Conservation (phyloP, 257 asterid species). For the Hygrophila difformis region DNA sequence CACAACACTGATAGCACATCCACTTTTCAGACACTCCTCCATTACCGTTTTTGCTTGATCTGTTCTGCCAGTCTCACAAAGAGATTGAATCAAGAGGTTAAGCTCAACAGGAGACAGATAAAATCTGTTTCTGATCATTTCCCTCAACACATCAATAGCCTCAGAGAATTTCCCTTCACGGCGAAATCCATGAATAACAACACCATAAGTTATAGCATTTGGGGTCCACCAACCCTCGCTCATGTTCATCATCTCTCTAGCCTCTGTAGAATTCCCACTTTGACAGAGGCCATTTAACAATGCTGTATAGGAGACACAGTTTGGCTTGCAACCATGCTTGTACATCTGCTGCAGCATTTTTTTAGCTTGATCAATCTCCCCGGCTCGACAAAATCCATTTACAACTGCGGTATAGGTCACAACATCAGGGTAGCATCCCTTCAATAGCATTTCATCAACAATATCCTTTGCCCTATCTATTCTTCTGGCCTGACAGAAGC, state of each 20-base stretch:
- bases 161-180: conserved; percentile 75
- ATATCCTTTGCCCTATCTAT: conserved; percentile 66
- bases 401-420: conserved; percentile 86
- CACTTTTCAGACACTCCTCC: conserved; percentile 71
- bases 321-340: conserved; percentile 79
- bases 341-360: conserved; percentile 72
- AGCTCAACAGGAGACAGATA: conserved; percentile 78
- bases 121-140: conserved; percentile 71
- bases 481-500: conserved; percentile 58
- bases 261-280: conserved; percentile 62
- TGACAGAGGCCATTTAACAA: conserved; percentile 73
- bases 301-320: conserved; percentile 71
- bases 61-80: conserved; percentile 43
- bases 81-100: conserved; percentile 68
- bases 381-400: conserved; percentile 56
- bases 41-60: conserved; percentile 54
- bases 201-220: conserved; percentile 76
- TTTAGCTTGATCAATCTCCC: conserved; percentile 68
- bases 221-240: conserved; percentile 93
- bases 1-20: conserved; percentile 83
- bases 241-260: conserved; percentile 71
- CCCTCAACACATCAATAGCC: conserved; percentile 58
- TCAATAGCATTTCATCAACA: conserved; percentile 68
- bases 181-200: conserved; percentile 81
- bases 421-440: conserved; percentile 80